These are phyloP conservation scores for Aspergillus piperis DNA, from an alignment of 2,329 filamentous ascomycete genomes.

Conservation along the genomic window DNA sequence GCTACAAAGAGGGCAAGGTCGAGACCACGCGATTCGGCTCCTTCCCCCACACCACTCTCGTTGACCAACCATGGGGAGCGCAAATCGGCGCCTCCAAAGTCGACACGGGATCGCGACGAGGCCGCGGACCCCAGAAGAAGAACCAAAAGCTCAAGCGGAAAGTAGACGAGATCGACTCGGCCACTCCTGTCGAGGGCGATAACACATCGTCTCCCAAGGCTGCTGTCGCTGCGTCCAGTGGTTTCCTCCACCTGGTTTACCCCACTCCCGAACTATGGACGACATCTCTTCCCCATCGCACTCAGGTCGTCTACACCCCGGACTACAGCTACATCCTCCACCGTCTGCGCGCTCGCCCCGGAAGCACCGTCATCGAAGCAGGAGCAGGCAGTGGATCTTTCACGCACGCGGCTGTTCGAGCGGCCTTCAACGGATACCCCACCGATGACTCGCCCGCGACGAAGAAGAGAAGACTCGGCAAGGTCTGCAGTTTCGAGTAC, in stretches of 20 bases:
- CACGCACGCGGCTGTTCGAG: constrained; percentile 52
- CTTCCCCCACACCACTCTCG: constrained; percentile 75
- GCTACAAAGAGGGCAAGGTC: constrained; percentile 74
- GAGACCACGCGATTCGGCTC: constrained; percentile 94
- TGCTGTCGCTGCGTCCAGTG: constrained; percentile 46
- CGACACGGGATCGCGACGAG: constrained; percentile 85
- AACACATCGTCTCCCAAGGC: constrained; percentile 18
- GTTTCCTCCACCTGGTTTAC: constrained; percentile 52
- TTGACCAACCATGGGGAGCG: constrained; percentile 83
- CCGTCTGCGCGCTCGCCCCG: constrained; percentile 49
- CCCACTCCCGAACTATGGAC: constrained; percentile 56
- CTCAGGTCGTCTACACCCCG: constrained; percentile 56
- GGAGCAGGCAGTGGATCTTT: constrained; percentile 56
- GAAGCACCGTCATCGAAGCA: constrained; percentile 51
- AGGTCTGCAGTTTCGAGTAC: constrained; percentile 55
- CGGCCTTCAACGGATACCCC: constrained; percentile 51
- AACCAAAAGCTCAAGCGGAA: constrained; percentile 57
- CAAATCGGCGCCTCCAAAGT: constrained; percentile 88
- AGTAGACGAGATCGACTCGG: constrained; percentile 44
- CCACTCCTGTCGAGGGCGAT: constrained; percentile 25
- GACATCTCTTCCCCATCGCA: constrained; percentile 52
- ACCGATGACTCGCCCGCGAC: constrained; percentile 14
- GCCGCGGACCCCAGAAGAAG: constrained; percentile 71
- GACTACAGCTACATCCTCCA: constrained; percentile 57
- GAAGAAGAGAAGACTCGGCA: constrained; percentile 38